phyloP scores from a whole-genome alignment of 306 rosid species.

The Glycyrrhiza uralensis region DNA sequence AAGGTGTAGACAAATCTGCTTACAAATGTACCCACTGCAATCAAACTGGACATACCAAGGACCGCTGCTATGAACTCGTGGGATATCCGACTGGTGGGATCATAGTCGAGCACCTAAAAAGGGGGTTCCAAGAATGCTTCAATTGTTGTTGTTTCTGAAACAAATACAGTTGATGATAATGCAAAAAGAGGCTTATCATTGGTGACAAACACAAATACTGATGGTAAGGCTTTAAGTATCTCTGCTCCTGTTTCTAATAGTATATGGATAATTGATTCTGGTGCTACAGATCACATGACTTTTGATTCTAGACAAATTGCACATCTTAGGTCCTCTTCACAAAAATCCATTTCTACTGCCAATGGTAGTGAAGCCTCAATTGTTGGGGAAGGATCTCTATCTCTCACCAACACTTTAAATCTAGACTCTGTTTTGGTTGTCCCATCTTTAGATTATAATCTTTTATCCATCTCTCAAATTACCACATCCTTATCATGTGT shows the following conservation, averaged over 20 bases:
- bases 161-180: background rate
- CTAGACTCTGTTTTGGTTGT: slow-evolving; percentile 6
- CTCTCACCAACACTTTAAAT: background rate
- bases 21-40: slow-evolving; percentile 9
- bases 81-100: slow-evolving; percentile 26
- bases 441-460: slow-evolving; percentile 1
- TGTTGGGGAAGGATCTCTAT: background rate
- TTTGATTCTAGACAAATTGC: slow-evolving; percentile 20
- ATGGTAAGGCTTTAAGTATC: background rate
- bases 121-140: background rate
- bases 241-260: background rate
- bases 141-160: background rate
- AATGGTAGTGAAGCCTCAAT: background rate
- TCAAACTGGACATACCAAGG: background rate
- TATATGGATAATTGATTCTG: slow-evolving; percentile 14
- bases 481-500: slow-evolving; percentile 2
- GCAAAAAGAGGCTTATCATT: background rate
- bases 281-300: slow-evolving; percentile 12
- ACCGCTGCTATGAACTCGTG: background rate
- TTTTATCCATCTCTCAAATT: slow-evolving; percentile 17
- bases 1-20: background rate
- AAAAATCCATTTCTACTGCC: background rate
- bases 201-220: background rate
- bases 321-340: background rate
- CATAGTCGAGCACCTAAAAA: background rate